Evolutionary conservation across 108 stramenopile species (phyloP), one percentile per base, ranked within the genome.

Genomic region (Nannochloropsis oceanica): DNA sequence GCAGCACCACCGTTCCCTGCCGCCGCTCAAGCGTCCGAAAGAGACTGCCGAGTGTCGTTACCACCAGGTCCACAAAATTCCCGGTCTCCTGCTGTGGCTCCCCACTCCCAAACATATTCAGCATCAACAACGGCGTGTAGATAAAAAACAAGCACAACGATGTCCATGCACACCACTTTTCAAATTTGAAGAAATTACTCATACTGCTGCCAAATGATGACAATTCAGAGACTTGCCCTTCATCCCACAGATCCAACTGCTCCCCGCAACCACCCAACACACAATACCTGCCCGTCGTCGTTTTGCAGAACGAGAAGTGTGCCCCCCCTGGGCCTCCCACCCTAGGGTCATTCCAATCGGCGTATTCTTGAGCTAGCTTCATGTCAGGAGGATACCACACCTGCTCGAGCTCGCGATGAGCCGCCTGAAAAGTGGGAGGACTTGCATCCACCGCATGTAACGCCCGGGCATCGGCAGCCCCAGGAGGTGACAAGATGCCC

Each of bases 171-270:
- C 59, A 73, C 59, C 59, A 73, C 59, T 73, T 73, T 10, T 73
- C 59, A n/a, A 73, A 73, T 73, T 73, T 73, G 59, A 73, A 73
- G 59, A 73, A 73, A n/a, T 73, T 73, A n/a, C 59, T 73, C 22
- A 73, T 73, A 73, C 59, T 73, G 18, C 22, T 7, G 59, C 59
- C 59, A n/a, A n/a, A 73, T 18, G n/a, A 9, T 18, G 59, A 73
- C 59, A 73, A 73, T 73, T 73, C 59, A 73, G 59, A 73, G 18
- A 73, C 59, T n/a, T 73, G 59, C n/a, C 59, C 89, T 87, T 91
- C 90, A 18, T 90, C 87, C 89, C 89, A 91, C 12, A 91, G 89
- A 42, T 91, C 90, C 14, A 88, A 25, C 87, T 91, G 90, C 88
- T 91, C 90, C 25, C 90, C 90, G 25, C 89, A 91, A 3, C 89